phyloP scores from a whole-genome alignment of 148 eudicot species.

The Suaeda aralocaspica region DNA sequence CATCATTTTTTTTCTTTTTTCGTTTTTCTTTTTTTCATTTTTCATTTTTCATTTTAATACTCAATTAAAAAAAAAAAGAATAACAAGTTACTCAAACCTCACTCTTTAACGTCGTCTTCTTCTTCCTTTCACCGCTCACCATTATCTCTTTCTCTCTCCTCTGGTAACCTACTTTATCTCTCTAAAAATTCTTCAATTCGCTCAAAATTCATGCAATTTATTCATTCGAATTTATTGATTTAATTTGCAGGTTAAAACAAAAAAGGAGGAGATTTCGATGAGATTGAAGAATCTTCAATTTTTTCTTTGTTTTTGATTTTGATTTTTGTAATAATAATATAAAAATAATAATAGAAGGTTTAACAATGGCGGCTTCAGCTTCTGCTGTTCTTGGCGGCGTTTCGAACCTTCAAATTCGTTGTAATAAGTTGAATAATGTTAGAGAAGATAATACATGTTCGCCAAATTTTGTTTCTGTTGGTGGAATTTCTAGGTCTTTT shows the following conservation, averaged over 20 bases:
- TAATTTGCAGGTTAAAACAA: background rate
- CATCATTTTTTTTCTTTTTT: background rate
- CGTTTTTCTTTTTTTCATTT: background rate
- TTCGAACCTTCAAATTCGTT: slow-evolving; percentile 17
- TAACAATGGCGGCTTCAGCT: slow-evolving; percentile 21
- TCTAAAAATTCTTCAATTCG: background rate
- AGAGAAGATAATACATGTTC: slow-evolving; percentile 1
- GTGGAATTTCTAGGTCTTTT: slow-evolving; percentile 2
- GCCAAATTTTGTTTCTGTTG: slow-evolving; percentile 1
- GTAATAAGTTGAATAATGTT: slow-evolving; percentile 6
- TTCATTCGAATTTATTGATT: background rate
- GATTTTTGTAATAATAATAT: background rate
- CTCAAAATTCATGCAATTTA: background rate
- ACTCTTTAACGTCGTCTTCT: slow-evolving; percentile 13
- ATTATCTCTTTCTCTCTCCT: slow-evolving; percentile 15
- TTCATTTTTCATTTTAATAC: background rate
- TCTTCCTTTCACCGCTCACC: background rate
- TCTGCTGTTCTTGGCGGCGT: slow-evolving; percentile 21
- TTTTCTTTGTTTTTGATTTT: background rate
- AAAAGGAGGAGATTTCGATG: slow-evolving; percentile 9
- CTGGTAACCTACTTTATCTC: slow-evolving; percentile 7
- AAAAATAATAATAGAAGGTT: background rate
- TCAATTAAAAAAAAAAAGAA: background rate
- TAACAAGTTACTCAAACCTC: slow-evolving; percentile 5
- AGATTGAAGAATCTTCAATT: background rate